Conservation (phyloP, 2,329 filamentous ascomycete genomes). For the Sporothrix brasiliensis region DNA sequence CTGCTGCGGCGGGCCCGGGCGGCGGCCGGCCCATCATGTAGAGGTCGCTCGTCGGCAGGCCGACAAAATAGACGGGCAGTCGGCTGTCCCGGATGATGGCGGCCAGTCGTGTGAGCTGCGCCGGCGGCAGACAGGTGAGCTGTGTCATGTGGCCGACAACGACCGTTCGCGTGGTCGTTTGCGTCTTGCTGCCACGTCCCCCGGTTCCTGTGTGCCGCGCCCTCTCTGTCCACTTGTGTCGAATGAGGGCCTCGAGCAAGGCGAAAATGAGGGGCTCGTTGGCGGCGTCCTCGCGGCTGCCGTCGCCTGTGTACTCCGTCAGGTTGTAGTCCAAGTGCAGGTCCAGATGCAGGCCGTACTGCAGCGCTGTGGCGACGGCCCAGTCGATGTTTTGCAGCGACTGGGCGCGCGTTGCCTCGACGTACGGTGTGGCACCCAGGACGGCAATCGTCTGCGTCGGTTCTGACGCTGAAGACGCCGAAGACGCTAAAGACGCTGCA, state of each 20-base stretch:
- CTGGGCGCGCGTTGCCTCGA: constrained; percentile 57
- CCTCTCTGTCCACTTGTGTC: constrained; percentile 52
- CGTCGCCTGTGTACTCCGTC: constrained; percentile 42
- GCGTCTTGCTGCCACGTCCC: constrained; percentile 38
- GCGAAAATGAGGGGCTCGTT: constrained; percentile 55
- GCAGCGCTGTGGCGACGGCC: constrained; percentile 59
- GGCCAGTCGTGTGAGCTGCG: constrained; percentile 55
- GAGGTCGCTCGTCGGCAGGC: constrained; percentile 69
- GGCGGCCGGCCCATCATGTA: constrained; percentile 65
- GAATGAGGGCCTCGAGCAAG: constrained; percentile 56
- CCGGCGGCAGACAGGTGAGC: constrained; percentile 57
- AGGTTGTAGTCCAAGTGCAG: constrained; percentile 74
- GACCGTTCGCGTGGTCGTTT: constrained; percentile 48
- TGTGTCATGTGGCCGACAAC: constrained; percentile 71
- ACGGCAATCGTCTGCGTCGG: constrained; percentile 52
- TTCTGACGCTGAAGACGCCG: no score
- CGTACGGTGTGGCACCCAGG: constrained; percentile 70
- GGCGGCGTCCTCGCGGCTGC: neutral
- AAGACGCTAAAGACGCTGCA: no score
- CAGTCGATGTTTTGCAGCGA: constrained; percentile 63
- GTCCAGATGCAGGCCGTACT: constrained; percentile 61
- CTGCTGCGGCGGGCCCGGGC: neutral
- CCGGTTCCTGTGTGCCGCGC: constrained; percentile 33
- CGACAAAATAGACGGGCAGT: constrained; percentile 67
- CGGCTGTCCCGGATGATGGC: constrained; percentile 49